phyloP scores from a whole-genome alignment of 495 filamentous ascomycete species.

The Penicillium bialowiezense region DNA sequence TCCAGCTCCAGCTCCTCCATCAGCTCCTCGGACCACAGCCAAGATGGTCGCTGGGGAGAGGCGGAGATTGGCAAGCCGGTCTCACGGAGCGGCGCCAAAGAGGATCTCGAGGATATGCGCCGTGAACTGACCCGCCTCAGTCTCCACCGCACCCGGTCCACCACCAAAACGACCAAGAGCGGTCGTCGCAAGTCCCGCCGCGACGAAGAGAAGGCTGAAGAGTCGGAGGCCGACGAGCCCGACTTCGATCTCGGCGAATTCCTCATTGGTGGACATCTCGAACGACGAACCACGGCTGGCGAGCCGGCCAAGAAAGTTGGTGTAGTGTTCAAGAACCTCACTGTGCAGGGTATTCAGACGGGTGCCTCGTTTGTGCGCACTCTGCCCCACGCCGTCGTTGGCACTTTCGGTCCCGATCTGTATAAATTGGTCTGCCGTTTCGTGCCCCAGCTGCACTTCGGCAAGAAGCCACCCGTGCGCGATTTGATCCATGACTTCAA shows the following conservation, averaged over 20 bases:
- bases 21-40: conserved; percentile 17
- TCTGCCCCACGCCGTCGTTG: conserved; percentile 72
- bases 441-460: conserved; percentile 60
- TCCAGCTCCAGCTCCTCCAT: conserved; percentile 19
- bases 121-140: conserved; percentile 61
- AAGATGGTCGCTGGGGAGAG: conserved; percentile 74
- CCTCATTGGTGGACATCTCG: conserved; percentile 75
- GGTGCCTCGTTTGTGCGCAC: conserved; percentile 69
- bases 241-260: conserved; percentile 73
- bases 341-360: conserved; percentile 68
- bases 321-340: conserved; percentile 77
- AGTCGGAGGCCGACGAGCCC: conserved; percentile 35
- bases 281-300: conserved; percentile 64
- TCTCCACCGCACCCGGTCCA: conserved; percentile 44
- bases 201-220: conserved; percentile 38
- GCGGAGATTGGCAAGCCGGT: conserved; percentile 62
- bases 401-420: conserved; percentile 81
- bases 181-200: conserved; percentile 25
- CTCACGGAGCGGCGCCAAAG: conserved; percentile 61
- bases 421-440: conserved; percentile 65
- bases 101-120: conserved; percentile 67
- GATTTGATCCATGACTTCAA: conserved; percentile 74
- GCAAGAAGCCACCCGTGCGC: conserved; percentile 47
- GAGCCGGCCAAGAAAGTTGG: conserved; percentile 80
- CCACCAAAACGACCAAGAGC: conserved; percentile 25